Base-by-base conservation (phyloP, 2,329 filamentous ascomycete genomes). In the Huntiella moniliformis region DNA sequence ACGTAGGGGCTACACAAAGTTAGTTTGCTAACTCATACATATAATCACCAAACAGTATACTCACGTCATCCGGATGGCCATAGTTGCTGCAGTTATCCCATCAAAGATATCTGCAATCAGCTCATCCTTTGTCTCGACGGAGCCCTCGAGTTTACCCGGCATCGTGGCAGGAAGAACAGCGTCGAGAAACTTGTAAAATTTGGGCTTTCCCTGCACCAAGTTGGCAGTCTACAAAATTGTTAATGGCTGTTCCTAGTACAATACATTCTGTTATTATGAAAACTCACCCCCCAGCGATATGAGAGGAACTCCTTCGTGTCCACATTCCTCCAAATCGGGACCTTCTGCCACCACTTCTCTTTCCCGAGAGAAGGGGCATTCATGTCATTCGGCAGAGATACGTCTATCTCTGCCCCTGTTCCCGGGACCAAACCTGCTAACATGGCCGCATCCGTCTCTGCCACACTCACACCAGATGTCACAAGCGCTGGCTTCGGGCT, bases 21-120 rank as follows among this genome's bases (percentile, higher is more conserved):
- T n/a, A 37, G 16, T 4, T 51, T 33, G 47, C 39, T 35, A 5
- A 31, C 12, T 2, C 12, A 18, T 17, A 28, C 16, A 33, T 7
- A 34, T 12, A 13, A 6, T 17, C 8, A 11, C 12, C 16, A 17
- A 16, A 28, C 11, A 8, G 33, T 8, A 12, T 4, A 56, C 61
- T 55, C 52, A 66, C 63, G 71, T 76, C 47, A 78, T 58, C 7
- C 73, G 64, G 35, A 77, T 64, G 0, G 72, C 63, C 75, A 79
- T 79, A 2, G 73, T 68, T 1, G 73, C 68, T 4, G 60, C 54
- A 15, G 60, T 62, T 45, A 77, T 64, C 8, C 73, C 75, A 12
- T 60, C 59, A 18, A 64, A 54, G 3, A 76, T 64, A 55, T 79
- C 72, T 2, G 59, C 53, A 41, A 76, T 65, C 47, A 78, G 71